A percentile compares a stretch with the other conserved stretches of the same genome.
Evolutionary conservation across 2,329 filamentous ascomycete species (phyloP).

Genomic region (Fusarium sambucinum): DNA sequence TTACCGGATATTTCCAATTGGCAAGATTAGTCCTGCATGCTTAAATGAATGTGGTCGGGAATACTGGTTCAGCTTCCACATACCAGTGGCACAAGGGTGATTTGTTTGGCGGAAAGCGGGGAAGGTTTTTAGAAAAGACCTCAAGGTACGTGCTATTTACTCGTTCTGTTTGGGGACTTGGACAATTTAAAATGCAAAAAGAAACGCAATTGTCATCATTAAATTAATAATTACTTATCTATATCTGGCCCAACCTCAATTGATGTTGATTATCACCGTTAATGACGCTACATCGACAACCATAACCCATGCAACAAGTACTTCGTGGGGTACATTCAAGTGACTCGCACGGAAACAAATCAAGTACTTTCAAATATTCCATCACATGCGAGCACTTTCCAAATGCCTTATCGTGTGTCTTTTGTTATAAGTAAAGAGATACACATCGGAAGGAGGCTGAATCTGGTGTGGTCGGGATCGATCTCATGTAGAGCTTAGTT

Average conservation of each 20-base stretch:
- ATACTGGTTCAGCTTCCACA: neutral
- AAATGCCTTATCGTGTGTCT: neutral
- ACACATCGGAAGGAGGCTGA: neutral
- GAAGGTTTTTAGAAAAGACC: too few relatives aligned
- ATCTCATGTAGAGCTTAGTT: neutral
- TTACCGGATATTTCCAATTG: neutral
- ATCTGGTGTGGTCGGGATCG: neutral
- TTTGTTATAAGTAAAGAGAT: neutral
- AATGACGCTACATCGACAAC: neutral
- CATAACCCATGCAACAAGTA: neutral
- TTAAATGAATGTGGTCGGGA: neutral
- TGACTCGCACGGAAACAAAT: slow-evolving; percentile 6
- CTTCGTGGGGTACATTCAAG: slow-evolving; percentile 6
- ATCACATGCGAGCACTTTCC: neutral
- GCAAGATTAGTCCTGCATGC: neutral
- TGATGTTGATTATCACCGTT: neutral
- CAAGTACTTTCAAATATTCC: neutral
- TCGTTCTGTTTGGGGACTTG: too few relatives aligned
- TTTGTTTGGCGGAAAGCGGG: neutral
- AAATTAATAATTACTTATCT: neutral
- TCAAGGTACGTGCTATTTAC: too few relatives aligned
- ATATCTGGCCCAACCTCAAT: neutral
- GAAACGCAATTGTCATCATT: too few relatives aligned
- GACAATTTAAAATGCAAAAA: too few relatives aligned
- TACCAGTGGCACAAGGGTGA: neutral